Base-by-base conservation (phyloP, 495 filamentous ascomycete species). In the Tuber indicum region DNA sequence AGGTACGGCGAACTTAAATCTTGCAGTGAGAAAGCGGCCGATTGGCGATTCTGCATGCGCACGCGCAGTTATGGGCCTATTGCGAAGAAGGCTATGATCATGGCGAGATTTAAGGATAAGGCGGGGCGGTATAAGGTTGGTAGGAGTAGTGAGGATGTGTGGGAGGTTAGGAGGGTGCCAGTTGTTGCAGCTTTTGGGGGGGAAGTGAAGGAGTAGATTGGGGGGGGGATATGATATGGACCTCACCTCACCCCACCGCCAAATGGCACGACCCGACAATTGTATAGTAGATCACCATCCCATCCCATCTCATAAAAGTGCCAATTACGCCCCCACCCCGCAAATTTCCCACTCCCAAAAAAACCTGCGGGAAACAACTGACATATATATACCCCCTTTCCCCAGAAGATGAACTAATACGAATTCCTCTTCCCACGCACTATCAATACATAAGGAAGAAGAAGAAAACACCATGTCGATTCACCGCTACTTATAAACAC, bases 1-100 rank as follows among this genome's bases (percentile, higher is more conserved):
- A 92, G 96, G 62, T 90, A 92, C 84, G 96, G 96, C 75, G 84
- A 84, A 62, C 78, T 96, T 71, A 89, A 91, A 3, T 86, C 88
- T 16, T 99, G 96, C 87, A 86, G 86, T 43, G 90, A 95, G 79
- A 90, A 92, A 70, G 97, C 94, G 92, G 87, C 90, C 79, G 91
- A 95, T 84, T 98, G 96, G 86, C 93, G 95, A 90, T 92, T 97
- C 85, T 99, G 96, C 87, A 97, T 99, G 93, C 90, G 92, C 75
- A 91, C 90, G n/a, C 88, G 89, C 85, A 79, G 83, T 66, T 84
- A 87, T 83, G 62, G 82, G 23, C 75, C 80, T 9, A 81, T 78
- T 23, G 81, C 77, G 26, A 74, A 77, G 52, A 81, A 75, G 77
- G 87, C 86, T 74, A 87, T 87, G 77, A 89, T 99, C 72, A 85